A percentile compares a stretch with the other conserved stretches of the same genome.
phyloP scores from a whole-genome alignment of 345 rosid genomes.

The Brassica juncea region DNA sequence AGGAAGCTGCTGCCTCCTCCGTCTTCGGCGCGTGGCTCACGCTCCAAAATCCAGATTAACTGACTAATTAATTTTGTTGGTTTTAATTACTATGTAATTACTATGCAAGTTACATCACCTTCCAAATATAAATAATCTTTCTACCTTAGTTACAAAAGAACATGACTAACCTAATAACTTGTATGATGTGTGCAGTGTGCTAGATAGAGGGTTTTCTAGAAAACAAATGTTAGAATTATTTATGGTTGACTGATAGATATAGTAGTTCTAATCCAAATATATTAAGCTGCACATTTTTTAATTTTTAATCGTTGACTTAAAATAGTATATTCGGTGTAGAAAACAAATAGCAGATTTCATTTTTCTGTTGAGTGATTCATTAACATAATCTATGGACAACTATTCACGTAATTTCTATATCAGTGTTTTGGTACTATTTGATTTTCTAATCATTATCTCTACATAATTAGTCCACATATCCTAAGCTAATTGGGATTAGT shows the following conservation, averaged over 20 bases:
- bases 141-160: too few species aligned
- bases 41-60: neutral
- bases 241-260: too few species aligned
- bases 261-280: neutral
- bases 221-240: too few species aligned
- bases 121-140: too few species aligned
- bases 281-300: too few species aligned
- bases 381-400: neutral
- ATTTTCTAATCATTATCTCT: neutral
- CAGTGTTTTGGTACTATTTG: neutral
- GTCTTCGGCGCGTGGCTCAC: conserved; percentile 40
- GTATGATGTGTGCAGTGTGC: too few species aligned
- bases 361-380: neutral
- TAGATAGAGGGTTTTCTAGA: too few species aligned
- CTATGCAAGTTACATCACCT: too few species aligned
- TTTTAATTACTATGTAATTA: too few species aligned
- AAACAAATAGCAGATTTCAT: neutral
- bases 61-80: neutral
- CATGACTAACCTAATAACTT: too few species aligned
- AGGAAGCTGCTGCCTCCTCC: conserved; percentile 5
- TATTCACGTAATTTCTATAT: neutral
- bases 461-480: too few species aligned
- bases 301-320: too few species aligned
- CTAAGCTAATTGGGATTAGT: neutral
- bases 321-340: neutral